These are phyloP conservation scores for Nitzschia putrida DNA, from an alignment of 108 stramenopile species.

Conservation along the genomic window DNA sequence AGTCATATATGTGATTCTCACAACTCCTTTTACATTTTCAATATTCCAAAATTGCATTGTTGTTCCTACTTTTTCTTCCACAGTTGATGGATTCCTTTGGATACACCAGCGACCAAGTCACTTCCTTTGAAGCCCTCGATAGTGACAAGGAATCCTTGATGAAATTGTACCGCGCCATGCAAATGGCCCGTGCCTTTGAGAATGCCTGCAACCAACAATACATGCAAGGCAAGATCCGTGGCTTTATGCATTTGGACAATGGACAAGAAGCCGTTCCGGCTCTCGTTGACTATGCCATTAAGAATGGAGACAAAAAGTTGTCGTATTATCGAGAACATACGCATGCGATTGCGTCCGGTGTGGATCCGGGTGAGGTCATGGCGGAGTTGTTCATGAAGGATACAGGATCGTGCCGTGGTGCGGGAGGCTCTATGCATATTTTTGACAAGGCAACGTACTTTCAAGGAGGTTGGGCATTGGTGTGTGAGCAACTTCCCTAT, in stretches of 20 bases:
- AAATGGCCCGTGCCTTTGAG: conserved; percentile 92
- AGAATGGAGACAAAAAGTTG: conserved; percentile 91
- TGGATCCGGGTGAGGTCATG: conserved; percentile 89
- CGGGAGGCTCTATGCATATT: conserved; percentile 99
- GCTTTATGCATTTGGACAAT: conserved; percentile 99
- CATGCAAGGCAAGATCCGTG: conserved; percentile 97
- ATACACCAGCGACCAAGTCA: conserved; percentile 70
- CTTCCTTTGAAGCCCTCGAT: conserved; percentile 52
- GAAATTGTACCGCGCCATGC: conserved; percentile 86
- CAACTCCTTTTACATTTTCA: not conserved
- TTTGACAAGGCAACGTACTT: conserved; percentile 92
- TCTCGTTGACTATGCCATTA: conserved; percentile 91
- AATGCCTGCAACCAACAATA: conserved; percentile 98
- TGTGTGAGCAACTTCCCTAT: conserved; percentile 95
- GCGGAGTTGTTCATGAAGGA: conserved; percentile 98
- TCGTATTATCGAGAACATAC: conserved; percentile 98
- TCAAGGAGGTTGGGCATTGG: conserved; percentile 98
- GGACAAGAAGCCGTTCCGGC: conserved; percentile 96
- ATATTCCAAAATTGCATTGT: not conserved
- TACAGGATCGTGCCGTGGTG: conserved; percentile 95
- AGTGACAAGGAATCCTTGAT: conserved; percentile 76
- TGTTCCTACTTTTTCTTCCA: not conserved
- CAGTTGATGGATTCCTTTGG: conserved; percentile 74
- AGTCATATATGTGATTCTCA: not conserved
- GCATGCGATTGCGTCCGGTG: conserved; percentile 95